Evolutionary conservation across 768 basidiomycete species (phyloP).

Genomic region (Termitomyces sp.): DNA sequence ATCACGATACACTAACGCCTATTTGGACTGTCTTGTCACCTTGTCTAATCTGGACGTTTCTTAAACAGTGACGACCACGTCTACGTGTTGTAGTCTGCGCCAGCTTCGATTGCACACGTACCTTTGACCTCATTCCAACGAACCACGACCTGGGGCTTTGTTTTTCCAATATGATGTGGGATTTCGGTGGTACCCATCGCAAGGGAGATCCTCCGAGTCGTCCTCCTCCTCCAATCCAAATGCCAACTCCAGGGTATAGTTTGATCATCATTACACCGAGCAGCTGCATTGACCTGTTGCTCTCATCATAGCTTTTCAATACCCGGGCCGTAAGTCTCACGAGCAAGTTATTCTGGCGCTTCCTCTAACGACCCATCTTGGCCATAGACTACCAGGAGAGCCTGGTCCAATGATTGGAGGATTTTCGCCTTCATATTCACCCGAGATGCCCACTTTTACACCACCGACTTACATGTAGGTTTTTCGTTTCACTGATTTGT

Average conservation of each 20-base stretch:
- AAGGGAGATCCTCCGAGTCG: conserved; percentile 13
- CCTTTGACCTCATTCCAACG: not conserved
- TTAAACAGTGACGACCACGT: not conserved
- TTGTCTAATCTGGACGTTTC: not conserved
- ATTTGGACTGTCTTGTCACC: not conserved
- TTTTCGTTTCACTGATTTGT: no score
- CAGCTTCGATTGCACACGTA: not conserved
- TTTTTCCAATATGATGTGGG: conserved; percentile 38
- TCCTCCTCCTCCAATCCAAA: conserved; percentile 17
- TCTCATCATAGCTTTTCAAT: conserved; percentile 21
- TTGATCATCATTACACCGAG: not conserved
- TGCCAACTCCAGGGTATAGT: conserved; percentile 25
- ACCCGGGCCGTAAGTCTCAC: conserved; percentile 19
- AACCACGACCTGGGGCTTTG: not conserved
- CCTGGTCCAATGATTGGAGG: conserved; percentile 5
- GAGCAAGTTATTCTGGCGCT: not conserved
- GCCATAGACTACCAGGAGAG: conserved; percentile 5
- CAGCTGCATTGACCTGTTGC: not conserved
- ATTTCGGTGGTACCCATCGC: conserved; percentile 23
- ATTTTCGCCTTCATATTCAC: conserved; percentile 11
- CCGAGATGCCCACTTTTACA: conserved; percentile 1
- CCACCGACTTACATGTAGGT: conserved; percentile 18
- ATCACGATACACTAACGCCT: not conserved
- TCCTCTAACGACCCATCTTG: not conserved
- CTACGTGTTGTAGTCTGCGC: not conserved